These are phyloP conservation scores for Neofusicoccum kwambonambiense DNA, from an alignment of 2,329 filamentous ascomycete genomes.

Conservation along the genomic window DNA sequence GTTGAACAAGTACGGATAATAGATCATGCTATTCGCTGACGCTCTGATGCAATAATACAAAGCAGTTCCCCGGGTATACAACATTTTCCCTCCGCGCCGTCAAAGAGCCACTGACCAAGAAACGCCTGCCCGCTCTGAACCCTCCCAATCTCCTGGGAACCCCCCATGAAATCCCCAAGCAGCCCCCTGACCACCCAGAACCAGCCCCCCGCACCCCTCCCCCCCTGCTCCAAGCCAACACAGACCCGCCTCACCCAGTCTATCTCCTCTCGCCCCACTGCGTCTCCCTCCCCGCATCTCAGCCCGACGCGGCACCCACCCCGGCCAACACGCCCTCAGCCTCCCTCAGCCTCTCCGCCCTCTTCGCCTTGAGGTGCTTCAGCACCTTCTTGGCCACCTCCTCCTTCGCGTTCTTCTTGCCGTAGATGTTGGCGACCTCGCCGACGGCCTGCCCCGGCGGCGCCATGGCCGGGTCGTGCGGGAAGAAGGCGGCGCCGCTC, in stretches of 20 bases:
- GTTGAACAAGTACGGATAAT: no score
- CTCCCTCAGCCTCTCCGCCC: conserved; percentile 23
- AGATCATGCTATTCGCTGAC: no score
- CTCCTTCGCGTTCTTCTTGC: conserved; percentile 52
- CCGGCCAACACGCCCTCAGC: conserved; percentile 20
- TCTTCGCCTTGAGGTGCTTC: conserved; percentile 38
- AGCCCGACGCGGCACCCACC: background rate
- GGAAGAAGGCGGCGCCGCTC: conserved; percentile 38
- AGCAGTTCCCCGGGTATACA: background rate
- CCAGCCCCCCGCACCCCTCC: no score
- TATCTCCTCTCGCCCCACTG: no score
- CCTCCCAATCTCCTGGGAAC: no score
- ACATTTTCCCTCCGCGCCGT: background rate
- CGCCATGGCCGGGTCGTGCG: conserved; percentile 11
- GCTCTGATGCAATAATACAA: no score
- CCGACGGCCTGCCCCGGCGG: conserved; percentile 42
- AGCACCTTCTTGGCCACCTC: conserved; percentile 46
- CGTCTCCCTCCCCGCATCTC: background rate
- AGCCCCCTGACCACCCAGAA: no score
- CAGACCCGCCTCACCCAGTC: no score
- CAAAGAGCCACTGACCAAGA: background rate
- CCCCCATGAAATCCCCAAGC: no score
- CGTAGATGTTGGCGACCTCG: conserved; percentile 43
- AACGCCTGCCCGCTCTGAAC: background rate
- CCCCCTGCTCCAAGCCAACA: no score